Percentiles rank a stretch among this genome's conserved stretches.
Evolutionary conservation across 495 filamentous ascomycete genomes (phyloP).

Genomic region (Sporormia fimetaria): DNA sequence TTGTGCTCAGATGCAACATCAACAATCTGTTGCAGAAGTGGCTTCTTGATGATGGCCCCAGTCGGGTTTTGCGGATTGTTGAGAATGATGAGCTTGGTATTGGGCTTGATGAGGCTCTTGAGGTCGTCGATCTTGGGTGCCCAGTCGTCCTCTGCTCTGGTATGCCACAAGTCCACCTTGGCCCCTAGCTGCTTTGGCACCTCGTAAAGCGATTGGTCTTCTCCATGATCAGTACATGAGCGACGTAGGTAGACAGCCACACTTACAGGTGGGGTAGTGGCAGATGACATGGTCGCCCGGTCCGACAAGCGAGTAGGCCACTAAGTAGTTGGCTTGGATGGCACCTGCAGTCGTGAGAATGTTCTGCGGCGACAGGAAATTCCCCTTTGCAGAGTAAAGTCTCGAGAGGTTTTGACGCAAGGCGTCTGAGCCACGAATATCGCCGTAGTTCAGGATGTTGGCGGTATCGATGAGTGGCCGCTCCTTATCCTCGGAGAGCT

Average conservation of each 20-base stretch:
- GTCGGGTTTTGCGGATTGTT: slow-evolving; percentile 88
- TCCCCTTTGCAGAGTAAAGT: slow-evolving; percentile 48
- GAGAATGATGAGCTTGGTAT: slow-evolving; percentile 63
- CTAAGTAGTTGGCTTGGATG: slow-evolving; percentile 71
- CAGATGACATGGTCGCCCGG: slow-evolving; percentile 83
- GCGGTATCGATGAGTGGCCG: slow-evolving; percentile 34
- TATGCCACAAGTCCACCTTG: slow-evolving; percentile 69
- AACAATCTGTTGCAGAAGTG: slow-evolving; percentile 50
- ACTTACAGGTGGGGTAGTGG: slow-evolving; percentile 62
- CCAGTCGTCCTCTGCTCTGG: slow-evolving; percentile 54
- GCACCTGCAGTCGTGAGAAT: slow-evolving; percentile 71
- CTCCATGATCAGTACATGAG: background rate
- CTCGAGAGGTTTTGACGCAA: slow-evolving; percentile 52
- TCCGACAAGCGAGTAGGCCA: slow-evolving; percentile 62
- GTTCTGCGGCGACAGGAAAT: slow-evolving; percentile 49
- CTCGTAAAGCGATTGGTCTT: slow-evolving; percentile 68
- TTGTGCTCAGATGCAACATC: slow-evolving; percentile 49
- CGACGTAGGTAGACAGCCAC: background rate
- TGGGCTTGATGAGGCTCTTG: slow-evolving; percentile 52
- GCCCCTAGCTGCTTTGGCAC: slow-evolving; percentile 69
- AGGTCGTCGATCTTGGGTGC: slow-evolving; percentile 57
- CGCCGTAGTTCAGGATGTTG: slow-evolving; percentile 54
- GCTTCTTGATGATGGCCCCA: slow-evolving; percentile 55
- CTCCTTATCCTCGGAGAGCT: slow-evolving; percentile 45
- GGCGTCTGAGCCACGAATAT: slow-evolving; percentile 56